Evolutionary conservation across 164 flowering plant genomes (phyloP), one percentile per base, ranked within the genome.

Genomic region (Amborella trichopoda): DNA sequence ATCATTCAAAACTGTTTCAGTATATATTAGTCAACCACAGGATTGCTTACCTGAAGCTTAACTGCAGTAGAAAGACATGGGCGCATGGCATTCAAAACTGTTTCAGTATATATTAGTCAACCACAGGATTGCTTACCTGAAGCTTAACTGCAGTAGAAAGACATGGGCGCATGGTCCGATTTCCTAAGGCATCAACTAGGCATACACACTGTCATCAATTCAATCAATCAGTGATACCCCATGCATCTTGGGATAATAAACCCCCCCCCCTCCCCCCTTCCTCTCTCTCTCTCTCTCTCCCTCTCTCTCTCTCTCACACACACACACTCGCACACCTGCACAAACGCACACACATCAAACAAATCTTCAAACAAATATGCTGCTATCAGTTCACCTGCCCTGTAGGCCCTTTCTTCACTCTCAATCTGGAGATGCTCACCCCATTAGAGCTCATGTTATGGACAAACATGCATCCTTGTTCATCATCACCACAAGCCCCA

Each of bases 101-200:
- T n/a, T n/a, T n/a, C n/a, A n/a, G n/a, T n/a, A n/a, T n/a, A n/a
- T n/a, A n/a, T 58, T 36, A 38, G 13, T 41, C 3, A 56, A 3
- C 21, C 36, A 3, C 40, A 42, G 19, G 41, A 53, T 23, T 18
- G 17, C 6, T 4, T 52, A 86, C 98, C 95, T 90, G 93, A 69
- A 86, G 52, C 69, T 72, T 91, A 28, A 75, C 88, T 26, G 96
- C 87, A 68, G 41, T 66, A 20, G 82, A 70, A 46, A 91, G 87
- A 64, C 93, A 83, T 5, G 98, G 96, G 23, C 96, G 61, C 98
- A 91, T 86, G 25, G 98, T 91, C 9, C 98, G 89, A 48, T 91
- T 91, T 23, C 93, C 98, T 12, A 55, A 67, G 12, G 53, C 86
- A 71, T 91, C 98, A 59, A 91, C 98, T 58, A 91, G 65, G 69